Conservation (phyloP, 441 rosid genomes). For the Bruguiera hainesii region DNA sequence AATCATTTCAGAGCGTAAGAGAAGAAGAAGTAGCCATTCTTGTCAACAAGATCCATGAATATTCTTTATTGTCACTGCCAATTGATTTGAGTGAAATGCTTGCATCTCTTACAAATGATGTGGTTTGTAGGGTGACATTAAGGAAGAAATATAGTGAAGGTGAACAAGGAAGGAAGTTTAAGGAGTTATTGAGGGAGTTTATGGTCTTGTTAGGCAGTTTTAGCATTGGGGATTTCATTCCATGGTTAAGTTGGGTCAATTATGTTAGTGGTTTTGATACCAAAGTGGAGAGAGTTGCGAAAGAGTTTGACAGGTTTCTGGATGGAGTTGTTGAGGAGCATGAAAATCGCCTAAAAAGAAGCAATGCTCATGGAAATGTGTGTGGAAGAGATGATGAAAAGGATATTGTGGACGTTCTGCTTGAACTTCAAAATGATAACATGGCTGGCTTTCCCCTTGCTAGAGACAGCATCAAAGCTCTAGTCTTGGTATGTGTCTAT, state of each 20-base stretch:
- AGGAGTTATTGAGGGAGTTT: conserved; percentile 37
- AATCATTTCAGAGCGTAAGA: conserved; percentile 27
- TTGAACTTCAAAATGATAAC: conserved; percentile 30
- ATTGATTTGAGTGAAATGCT: conserved; percentile 32
- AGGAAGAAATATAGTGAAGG: conserved; percentile 40
- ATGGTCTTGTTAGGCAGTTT: conserved; percentile 43
- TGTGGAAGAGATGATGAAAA: conserved; percentile 4
- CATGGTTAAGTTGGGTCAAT: conserved; percentile 45
- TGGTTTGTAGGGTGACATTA: conserved; percentile 28
- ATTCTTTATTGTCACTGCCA: neutral
- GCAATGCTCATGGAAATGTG: too few species aligned
- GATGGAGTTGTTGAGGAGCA: conserved; percentile 45
- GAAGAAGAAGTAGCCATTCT: conserved; percentile 31
- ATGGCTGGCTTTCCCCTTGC: conserved; percentile 18
- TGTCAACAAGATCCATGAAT: conserved; percentile 13
- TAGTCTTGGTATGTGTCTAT: conserved; percentile 20
- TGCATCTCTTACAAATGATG: conserved; percentile 18
- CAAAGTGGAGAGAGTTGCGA: conserved; percentile 30
- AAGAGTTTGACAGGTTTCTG: conserved; percentile 40
- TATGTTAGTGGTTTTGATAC: conserved; percentile 40
- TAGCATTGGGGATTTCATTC: conserved; percentile 44
- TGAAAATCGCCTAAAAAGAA: neutral
- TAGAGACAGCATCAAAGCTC: conserved; percentile 31
- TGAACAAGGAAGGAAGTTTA: conserved; percentile 34
- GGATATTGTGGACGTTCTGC: conserved; percentile 37